Percentiles rank a stretch among this genome's conserved stretches.
Evolutionary conservation across 2,329 filamentous ascomycete species (phyloP).

Genomic region (Sporothrix mexicana): DNA sequence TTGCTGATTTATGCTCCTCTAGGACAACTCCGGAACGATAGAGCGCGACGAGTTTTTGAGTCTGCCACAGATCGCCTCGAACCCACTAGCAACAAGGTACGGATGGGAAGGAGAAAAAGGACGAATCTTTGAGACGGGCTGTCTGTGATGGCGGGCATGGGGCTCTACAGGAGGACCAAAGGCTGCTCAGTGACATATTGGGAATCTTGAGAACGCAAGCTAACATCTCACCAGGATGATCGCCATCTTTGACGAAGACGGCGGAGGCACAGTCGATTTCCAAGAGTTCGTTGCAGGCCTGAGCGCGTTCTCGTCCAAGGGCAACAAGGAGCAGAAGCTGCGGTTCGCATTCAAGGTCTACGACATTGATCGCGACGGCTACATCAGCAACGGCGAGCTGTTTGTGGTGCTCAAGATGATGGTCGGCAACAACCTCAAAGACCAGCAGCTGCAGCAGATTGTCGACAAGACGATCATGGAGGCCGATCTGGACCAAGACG

Average conservation of each 20-base stretch:
- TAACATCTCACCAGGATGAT: constrained; percentile 73
- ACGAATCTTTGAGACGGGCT: background rate
- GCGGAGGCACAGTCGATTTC: constrained; percentile 96
- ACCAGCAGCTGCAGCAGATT: constrained; percentile 98
- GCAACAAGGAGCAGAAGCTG: constrained; percentile 98
- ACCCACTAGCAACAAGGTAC: constrained; percentile 92
- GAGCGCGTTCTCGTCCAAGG: constrained; percentile 94
- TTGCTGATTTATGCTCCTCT: background rate
- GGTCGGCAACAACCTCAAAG: constrained; percentile 98
- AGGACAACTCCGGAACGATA: constrained; percentile 98
- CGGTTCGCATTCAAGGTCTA: constrained; percentile 99
- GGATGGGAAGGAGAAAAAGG: constrained; percentile 32
- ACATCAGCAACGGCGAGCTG: constrained; percentile 97
- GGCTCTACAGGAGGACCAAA: background rate
- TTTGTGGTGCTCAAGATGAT: constrained; percentile 99
- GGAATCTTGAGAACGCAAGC: background rate
- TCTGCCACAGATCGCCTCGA: constrained; percentile 95
- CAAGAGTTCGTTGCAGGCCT: constrained; percentile 97
- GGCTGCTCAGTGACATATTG: background rate
- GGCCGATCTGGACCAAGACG: constrained; percentile 92
- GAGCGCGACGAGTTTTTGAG: constrained; percentile 98
- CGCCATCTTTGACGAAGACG: constrained; percentile 98
- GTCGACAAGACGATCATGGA: constrained; percentile 99
- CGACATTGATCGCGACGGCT: constrained; percentile 98
- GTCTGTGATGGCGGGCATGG: background rate